phyloP scores from a whole-genome alignment of 305 asterid species.

The Fraxinus angustifolia region DNA sequence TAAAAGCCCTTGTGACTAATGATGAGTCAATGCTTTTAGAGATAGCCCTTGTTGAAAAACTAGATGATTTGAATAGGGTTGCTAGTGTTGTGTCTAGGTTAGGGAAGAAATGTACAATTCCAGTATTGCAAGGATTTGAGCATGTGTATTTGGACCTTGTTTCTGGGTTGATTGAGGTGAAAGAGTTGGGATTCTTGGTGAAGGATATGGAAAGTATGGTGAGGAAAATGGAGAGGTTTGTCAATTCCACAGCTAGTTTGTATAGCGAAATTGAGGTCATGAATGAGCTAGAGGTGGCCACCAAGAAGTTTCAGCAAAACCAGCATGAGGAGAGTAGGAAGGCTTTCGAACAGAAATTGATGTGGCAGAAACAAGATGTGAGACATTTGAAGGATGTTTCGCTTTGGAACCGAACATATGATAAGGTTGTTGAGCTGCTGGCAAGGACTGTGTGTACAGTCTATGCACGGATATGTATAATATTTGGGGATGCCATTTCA shows the following conservation, averaged over 20 bases:
- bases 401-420: conserved; percentile 77
- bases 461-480: conserved; percentile 49
- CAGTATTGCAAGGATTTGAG: conserved; percentile 86
- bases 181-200: conserved; percentile 72
- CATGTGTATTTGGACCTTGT: conserved; percentile 84
- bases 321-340: conserved; percentile 73
- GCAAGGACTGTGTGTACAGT: conserved; percentile 77
- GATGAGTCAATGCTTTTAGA: conserved; percentile 67
- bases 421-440: conserved; percentile 73
- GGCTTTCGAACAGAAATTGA: conserved; percentile 74
- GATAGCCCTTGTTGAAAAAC: conserved; percentile 68
- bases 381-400: conserved; percentile 80
- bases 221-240: conserved; percentile 78
- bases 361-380: conserved; percentile 86
- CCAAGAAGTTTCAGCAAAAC: conserved; percentile 75
- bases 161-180: conserved; percentile 66
- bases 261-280: conserved; percentile 68
- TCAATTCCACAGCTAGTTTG: conserved; percentile 54
- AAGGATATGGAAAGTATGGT: conserved; percentile 90
- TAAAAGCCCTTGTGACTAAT: conserved; percentile 52
- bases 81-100: conserved; percentile 82
- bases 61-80: conserved; percentile 71
- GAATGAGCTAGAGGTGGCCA: conserved; percentile 73
- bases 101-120: conserved; percentile 82
- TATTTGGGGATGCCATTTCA: conserved; percentile 40